Evolutionary conservation across 2,329 filamentous ascomycete genomes (phyloP).

Genomic region (Diaporthe humulicola): DNA sequence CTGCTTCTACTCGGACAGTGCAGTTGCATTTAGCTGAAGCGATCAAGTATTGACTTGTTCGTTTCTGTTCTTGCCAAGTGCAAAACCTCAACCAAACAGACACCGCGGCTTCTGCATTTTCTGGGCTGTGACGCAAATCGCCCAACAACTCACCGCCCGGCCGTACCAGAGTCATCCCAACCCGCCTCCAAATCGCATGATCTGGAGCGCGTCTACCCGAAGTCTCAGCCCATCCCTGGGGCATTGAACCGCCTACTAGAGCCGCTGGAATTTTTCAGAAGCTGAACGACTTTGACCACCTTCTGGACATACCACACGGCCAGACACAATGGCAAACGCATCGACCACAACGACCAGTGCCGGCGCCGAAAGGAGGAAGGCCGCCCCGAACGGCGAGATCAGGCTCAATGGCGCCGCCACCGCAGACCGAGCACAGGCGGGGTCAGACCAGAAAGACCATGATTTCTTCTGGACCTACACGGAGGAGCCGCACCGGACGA

Average conservation of each 20-base stretch:
- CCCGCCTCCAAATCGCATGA: slow-evolving; percentile 38
- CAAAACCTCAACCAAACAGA: not conserved
- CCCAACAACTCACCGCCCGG: slow-evolving; percentile 28
- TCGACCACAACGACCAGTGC: slow-evolving; percentile 44
- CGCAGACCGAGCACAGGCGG: slow-evolving; percentile 55
- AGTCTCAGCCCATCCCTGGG: slow-evolving; percentile 35
- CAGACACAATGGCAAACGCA: slow-evolving; percentile 46
- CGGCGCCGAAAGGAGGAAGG: slow-evolving; percentile 44
- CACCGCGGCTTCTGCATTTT: not conserved
- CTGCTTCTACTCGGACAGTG: not conserved
- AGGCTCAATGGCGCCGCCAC: slow-evolving; percentile 36
- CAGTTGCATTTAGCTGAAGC: not conserved
- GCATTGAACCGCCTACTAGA: slow-evolving; percentile 15
- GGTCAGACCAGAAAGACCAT: slow-evolving; percentile 56
- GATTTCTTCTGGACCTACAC: slow-evolving; percentile 99
- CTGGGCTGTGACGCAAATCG: slow-evolving; percentile 21
- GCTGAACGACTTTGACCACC: slow-evolving; percentile 11
- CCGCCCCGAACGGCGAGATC: slow-evolving; percentile 36
- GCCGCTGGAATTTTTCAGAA: slow-evolving; percentile 1
- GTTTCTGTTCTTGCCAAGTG: not conserved
- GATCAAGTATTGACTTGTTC: not conserved
- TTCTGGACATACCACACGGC: not conserved
- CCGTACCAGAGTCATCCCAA: slow-evolving; percentile 35
- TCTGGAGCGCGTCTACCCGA: slow-evolving; percentile 35
- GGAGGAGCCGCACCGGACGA: slow-evolving; percentile 94